These are phyloP conservation scores for Casaregolazyma lundiana DNA, from an alignment of 1,139 yeast genomes.

Conservation along the genomic window DNA sequence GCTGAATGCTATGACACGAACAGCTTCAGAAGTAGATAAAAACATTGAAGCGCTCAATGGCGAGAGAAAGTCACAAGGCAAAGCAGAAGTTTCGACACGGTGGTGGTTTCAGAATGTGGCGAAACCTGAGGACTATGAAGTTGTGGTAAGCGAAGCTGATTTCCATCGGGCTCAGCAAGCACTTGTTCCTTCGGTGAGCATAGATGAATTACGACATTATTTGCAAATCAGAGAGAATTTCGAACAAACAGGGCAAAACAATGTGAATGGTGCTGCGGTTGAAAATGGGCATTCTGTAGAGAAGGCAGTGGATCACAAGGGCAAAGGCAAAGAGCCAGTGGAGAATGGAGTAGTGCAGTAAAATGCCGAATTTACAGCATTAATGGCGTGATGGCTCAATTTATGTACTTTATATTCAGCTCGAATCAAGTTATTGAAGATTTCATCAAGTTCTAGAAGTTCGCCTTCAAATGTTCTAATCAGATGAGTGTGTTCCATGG, in stretches of 20 bases:
- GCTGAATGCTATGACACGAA: slow-evolving; percentile 91
- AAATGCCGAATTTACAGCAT: too few relatives aligned
- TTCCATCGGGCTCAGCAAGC: slow-evolving; percentile 69
- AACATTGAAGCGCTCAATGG: slow-evolving; percentile 57
- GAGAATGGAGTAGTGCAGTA: too few relatives aligned
- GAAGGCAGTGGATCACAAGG: neutral
- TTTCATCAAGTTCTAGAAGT: too few relatives aligned
- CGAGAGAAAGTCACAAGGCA: slow-evolving; percentile 22
- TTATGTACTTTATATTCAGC: too few relatives aligned
- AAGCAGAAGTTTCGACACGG: slow-evolving; percentile 51
- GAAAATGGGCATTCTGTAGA: neutral
- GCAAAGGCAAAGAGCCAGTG: slow-evolving; percentile 5
- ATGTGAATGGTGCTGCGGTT: neutral
- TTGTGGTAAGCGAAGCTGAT: slow-evolving; percentile 65
- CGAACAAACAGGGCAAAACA: slow-evolving; percentile 41
- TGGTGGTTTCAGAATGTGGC: slow-evolving; percentile 94
- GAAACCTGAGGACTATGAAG: slow-evolving; percentile 59
- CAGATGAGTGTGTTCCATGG: too few relatives aligned
- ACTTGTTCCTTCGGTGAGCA: slow-evolving; percentile 79
- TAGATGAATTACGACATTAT: slow-evolving; percentile 81
- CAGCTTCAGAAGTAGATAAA: slow-evolving; percentile 69
- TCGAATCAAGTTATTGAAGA: too few relatives aligned
- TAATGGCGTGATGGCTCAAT: too few relatives aligned
- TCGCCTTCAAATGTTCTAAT: too few relatives aligned
- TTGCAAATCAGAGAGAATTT: slow-evolving; percentile 70